Conservation (phyloP, 192 early-diverging fungal species). For the Geranomyces variabilis region DNA sequence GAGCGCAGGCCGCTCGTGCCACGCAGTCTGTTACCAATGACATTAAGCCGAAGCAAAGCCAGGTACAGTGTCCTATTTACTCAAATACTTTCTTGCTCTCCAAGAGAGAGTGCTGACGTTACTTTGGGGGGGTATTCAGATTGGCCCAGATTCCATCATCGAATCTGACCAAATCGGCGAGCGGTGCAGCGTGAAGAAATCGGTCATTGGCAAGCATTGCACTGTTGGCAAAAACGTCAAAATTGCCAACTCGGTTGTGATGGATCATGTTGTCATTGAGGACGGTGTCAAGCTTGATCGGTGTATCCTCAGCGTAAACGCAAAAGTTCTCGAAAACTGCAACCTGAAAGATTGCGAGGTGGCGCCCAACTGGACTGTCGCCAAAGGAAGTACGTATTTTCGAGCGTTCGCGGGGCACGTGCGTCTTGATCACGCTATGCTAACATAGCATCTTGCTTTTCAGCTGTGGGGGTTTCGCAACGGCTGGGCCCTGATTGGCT, state of each 20-base stretch:
- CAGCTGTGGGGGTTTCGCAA: too few relatives aligned
- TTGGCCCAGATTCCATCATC: slow-evolving; percentile 88
- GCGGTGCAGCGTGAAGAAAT: slow-evolving; percentile 89
- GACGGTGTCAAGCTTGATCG: slow-evolving; percentile 91
- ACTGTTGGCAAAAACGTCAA: slow-evolving; percentile 96
- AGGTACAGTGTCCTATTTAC: too few relatives aligned
- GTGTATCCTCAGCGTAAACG: slow-evolving; percentile 82
- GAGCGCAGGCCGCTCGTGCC: slow-evolving; percentile 2
- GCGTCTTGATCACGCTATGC: too few relatives aligned
- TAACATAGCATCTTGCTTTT: too few relatives aligned
- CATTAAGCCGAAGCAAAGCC: slow-evolving; percentile 7
- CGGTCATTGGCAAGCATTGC: slow-evolving; percentile 91
- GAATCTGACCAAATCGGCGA: slow-evolving; percentile 89
- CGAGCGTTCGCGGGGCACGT: neutral
- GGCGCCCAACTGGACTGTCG: slow-evolving; percentile 65
- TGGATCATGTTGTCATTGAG: slow-evolving; percentile 93
- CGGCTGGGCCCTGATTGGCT: too few relatives aligned
- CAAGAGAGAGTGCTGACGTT: neutral
- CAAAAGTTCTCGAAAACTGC: slow-evolving; percentile 74
- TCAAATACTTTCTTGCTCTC: neutral
- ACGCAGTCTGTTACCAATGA: neutral
- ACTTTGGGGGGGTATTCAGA: slow-evolving; percentile 31
- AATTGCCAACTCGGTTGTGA: slow-evolving; percentile 91
- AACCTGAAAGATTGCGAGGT: slow-evolving; percentile 90
- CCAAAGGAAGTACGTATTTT: slow-evolving; percentile 61